Conservation (phyloP, 2,329 filamentous ascomycete species). For the Monilinia aucupariae region DNA sequence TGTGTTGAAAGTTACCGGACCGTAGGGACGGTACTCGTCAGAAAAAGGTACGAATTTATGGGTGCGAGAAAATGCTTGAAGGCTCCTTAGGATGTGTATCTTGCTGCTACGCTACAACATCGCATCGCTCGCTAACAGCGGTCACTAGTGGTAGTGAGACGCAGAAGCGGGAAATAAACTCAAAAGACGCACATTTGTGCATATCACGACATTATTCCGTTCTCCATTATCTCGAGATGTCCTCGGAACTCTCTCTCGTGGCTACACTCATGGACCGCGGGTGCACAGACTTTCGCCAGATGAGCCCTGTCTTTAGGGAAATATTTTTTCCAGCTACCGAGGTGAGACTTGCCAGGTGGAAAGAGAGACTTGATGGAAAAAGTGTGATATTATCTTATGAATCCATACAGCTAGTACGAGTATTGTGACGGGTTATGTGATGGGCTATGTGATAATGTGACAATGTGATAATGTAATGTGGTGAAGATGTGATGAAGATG, state of each 20-base stretch:
- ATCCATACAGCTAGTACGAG: neutral
- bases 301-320: constrained; percentile 1
- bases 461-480: neutral
- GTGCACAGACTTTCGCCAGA: constrained; percentile 11
- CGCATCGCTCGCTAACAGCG: neutral
- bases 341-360: neutral
- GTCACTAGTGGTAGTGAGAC: no score
- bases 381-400: neutral
- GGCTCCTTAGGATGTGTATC: neutral
- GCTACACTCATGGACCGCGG: constrained; percentile 5
- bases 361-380: neutral
- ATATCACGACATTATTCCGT: neutral
- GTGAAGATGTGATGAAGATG: neutral
- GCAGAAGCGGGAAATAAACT: neutral
- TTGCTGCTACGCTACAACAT: neutral
- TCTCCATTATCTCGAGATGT: neutral
- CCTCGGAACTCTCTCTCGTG: constrained; percentile 6
- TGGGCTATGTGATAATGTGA: no score
- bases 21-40: constrained; percentile 18
- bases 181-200: constrained; percentile 10
- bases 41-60: neutral
- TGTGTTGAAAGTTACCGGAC: constrained; percentile 8
- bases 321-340: neutral
- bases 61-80: neutral
- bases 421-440: neutral